Percentiles rank a stretch among this genome's conserved stretches.
These are phyloP conservation scores for Phyllosticta paracitricarpa DNA, from an alignment of 2,329 filamentous ascomycete genomes.

Conservation along the genomic window DNA sequence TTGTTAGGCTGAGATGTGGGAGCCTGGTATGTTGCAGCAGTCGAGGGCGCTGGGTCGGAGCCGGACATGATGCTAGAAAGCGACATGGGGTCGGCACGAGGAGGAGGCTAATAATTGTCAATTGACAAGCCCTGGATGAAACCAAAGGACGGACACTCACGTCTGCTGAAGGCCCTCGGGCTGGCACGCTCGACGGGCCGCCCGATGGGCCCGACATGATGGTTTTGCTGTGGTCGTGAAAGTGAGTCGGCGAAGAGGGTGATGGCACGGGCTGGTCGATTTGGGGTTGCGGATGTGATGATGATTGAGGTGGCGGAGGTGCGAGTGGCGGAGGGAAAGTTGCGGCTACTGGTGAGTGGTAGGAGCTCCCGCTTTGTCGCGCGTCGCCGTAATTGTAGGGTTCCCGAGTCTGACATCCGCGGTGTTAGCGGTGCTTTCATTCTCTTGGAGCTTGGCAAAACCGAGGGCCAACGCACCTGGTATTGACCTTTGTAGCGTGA, in stretches of 20 bases:
- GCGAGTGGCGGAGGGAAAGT: conserved; percentile 25
- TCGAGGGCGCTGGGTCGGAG: conserved; percentile 51
- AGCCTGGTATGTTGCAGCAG: conserved; percentile 20
- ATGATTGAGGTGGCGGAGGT: conserved; percentile 29
- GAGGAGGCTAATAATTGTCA: conserved; percentile 48
- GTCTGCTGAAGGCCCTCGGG: conserved; percentile 25
- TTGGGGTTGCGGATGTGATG: conserved; percentile 20
- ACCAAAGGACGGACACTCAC: conserved; percentile 15
- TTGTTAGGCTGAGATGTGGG: conserved; percentile 1
- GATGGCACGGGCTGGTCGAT: conserved; percentile 30
- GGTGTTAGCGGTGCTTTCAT: conserved; percentile 2
- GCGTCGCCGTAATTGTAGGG: conserved; percentile 25
- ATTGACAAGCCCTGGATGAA: conserved; percentile 16
- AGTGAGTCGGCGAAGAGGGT: conserved; percentile 28
- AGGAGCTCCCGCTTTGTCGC: conserved; percentile 23
- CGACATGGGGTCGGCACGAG: conserved; percentile 80
- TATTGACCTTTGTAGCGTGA: conserved; percentile 26
- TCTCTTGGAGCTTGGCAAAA: conserved; percentile 10
- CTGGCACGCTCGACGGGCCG: conserved; percentile 21
- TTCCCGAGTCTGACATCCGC: conserved; percentile 21
- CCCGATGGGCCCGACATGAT: conserved; percentile 24
- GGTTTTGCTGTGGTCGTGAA: conserved; percentile 14
- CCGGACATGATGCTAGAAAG: conserved; percentile 90
- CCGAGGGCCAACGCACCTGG: conserved; percentile 18
- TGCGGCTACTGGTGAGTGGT: conserved; percentile 26